These are phyloP conservation scores for Yamadazyma sp. DNA, from an alignment of 1,139 yeast genomes.

Conservation along the genomic window DNA sequence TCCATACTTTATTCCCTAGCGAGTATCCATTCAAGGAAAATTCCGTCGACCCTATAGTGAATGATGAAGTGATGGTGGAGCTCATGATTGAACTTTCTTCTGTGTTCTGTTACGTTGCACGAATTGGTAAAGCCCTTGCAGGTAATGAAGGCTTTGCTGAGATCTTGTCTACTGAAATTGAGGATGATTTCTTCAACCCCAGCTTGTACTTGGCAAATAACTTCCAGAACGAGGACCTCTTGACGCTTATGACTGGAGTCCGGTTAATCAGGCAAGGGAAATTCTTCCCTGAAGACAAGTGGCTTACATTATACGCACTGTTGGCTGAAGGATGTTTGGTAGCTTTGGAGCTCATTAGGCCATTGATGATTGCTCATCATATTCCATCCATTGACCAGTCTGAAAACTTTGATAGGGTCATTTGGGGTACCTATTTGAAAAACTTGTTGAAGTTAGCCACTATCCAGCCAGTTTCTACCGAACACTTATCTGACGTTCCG, in stretches of 20 bases:
- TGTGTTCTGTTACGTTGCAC: constrained; percentile 57
- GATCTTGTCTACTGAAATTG: constrained; percentile 27
- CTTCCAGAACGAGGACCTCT: constrained; percentile 43
- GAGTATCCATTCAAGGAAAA: constrained; percentile 62
- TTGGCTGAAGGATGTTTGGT: constrained; percentile 61
- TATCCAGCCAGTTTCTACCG: constrained; percentile 58
- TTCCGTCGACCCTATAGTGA: constrained; percentile 74
- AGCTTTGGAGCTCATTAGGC: constrained; percentile 58
- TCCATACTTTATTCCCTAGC: constrained; percentile 68
- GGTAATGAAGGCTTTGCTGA: constrained; percentile 44
- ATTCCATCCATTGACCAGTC: constrained; percentile 55
- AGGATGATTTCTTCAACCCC: constrained; percentile 35
- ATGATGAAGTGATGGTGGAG: constrained; percentile 72
- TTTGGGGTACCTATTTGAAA: constrained; percentile 69
- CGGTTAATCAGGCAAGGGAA: constrained; percentile 58
- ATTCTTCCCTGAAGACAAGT: constrained; percentile 64
- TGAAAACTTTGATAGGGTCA: constrained; percentile 49
- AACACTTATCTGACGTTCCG: constrained; percentile 70
- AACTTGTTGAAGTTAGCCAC: constrained; percentile 55
- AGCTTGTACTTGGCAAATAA: constrained; percentile 32
- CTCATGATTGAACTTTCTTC: constrained; percentile 68
- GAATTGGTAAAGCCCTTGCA: constrained; percentile 47
- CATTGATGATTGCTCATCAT: constrained; percentile 52
- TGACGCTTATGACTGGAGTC: constrained; percentile 53
- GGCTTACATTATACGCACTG: constrained; percentile 68